Evolutionary conservation across 768 basidiomycete species (phyloP).

Genomic region (Pleurotus pulmonarius): DNA sequence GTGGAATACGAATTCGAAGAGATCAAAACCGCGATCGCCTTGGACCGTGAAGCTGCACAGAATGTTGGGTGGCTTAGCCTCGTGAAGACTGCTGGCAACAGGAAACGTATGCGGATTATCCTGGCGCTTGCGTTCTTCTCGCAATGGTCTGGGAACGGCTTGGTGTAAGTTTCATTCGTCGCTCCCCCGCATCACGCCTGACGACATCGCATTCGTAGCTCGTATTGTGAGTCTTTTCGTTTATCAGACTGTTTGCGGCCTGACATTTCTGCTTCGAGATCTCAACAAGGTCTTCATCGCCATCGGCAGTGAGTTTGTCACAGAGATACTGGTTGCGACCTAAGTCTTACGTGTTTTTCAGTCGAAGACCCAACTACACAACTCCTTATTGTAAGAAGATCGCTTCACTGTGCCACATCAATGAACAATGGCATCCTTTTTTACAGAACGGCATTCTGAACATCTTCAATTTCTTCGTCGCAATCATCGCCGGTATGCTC

Average conservation of each 20-base stretch:
- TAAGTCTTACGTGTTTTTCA: slow-evolving; percentile 11
- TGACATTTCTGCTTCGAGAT: slow-evolving; percentile 39
- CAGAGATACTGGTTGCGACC: background rate
- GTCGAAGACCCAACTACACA: slow-evolving; percentile 17
- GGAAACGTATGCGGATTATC: slow-evolving; percentile 51
- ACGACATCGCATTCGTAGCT: background rate
- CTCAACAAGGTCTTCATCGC: slow-evolving; percentile 50
- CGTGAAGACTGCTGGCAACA: slow-evolving; percentile 48
- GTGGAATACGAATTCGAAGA: slow-evolving; percentile 62
- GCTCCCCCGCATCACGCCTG: too few relatives aligned
- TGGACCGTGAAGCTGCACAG: slow-evolving; percentile 25
- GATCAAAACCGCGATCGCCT: slow-evolving; percentile 27
- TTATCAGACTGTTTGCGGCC: slow-evolving; percentile 42
- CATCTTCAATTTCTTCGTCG: slow-evolving; percentile 53
- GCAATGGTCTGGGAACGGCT: slow-evolving; percentile 55
- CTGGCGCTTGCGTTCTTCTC: slow-evolving; percentile 58
- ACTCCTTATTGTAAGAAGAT: slow-evolving; percentile 17
- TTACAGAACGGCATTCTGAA: slow-evolving; percentile 48
- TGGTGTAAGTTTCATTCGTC: slow-evolving; percentile 41
- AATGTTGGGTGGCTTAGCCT: slow-evolving; percentile 42
- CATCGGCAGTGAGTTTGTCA: slow-evolving; percentile 34
- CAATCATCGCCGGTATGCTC: slow-evolving; percentile 43
- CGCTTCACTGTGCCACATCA: slow-evolving; percentile 7
- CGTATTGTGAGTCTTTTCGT: slow-evolving; percentile 33
- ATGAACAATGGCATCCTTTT: slow-evolving; percentile 31